These are phyloP conservation scores for Sonneratia caseolaris DNA, from an alignment of 345 rosid species.

Conservation along the genomic window DNA sequence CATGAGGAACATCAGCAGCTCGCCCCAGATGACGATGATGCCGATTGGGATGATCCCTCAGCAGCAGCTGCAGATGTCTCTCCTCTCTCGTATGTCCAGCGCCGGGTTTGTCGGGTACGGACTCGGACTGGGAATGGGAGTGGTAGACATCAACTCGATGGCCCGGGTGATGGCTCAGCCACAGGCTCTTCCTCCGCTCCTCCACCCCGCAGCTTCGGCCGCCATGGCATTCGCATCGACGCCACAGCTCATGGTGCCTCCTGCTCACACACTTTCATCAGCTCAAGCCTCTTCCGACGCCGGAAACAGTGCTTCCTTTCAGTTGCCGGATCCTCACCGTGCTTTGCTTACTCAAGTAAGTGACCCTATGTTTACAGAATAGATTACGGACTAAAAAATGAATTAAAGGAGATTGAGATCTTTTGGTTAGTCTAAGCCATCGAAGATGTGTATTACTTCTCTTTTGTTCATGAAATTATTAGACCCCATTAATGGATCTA, in stretches of 20 bases:
- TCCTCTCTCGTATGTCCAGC: conserved; percentile 32
- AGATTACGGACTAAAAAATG: no score
- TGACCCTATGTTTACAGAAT: not conserved
- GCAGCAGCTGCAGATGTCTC: conserved; percentile 51
- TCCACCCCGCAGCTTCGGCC: conserved; percentile 11
- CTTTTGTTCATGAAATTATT: no score
- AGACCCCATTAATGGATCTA: not conserved
- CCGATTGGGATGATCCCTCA: conserved; percentile 18
- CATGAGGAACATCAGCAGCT: conserved; percentile 39
- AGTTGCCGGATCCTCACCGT: conserved; percentile 35
- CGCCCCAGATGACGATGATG: conserved; percentile 46
- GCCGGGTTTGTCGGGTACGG: conserved; percentile 33
- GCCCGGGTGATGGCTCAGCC: not conserved
- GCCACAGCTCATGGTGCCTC: conserved; percentile 19
- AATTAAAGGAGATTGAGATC: no score
- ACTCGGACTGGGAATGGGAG: conserved; percentile 23
- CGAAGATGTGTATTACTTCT: no score
- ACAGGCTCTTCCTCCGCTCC: conserved; percentile 11
- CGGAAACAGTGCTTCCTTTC: not conserved
- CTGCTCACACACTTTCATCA: conserved; percentile 7
- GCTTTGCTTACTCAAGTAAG: conserved; percentile 48
- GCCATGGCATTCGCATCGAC: conserved; percentile 13
- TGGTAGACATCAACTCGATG: conserved; percentile 18
- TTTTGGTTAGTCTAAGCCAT: no score
- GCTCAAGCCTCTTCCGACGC: not conserved